phyloP scores from a whole-genome alignment of 495 filamentous ascomycete species.

The Aspergillus leporis region DNA sequence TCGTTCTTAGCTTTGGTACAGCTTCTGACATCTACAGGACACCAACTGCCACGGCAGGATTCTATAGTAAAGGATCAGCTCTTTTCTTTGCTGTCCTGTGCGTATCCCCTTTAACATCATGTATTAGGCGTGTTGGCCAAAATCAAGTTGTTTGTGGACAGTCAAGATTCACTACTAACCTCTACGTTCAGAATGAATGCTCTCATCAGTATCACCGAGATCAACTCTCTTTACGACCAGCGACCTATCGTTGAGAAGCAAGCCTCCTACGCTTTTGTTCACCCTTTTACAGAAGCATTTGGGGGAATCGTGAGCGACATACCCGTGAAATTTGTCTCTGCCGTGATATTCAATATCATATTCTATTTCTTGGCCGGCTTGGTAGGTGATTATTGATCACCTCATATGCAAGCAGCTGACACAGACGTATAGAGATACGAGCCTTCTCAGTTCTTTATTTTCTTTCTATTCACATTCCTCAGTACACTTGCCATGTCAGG shows the following conservation, averaged over 20 bases:
- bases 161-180: conserved; percentile 29
- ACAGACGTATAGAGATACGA: conserved; percentile 31
- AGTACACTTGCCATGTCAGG: conserved; percentile 58
- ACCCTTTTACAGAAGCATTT: conserved; percentile 59
- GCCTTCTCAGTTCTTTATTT: conserved; percentile 62
- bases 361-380: conserved; percentile 62
- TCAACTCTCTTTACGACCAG: conserved; percentile 60
- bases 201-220: conserved; percentile 57
- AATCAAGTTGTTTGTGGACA: background rate
- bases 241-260: conserved; percentile 68
- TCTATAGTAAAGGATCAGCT: conserved; percentile 79
- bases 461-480: conserved; percentile 56
- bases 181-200: conserved; percentile 50
- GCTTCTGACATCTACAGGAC: conserved; percentile 51
- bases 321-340: conserved; percentile 52
- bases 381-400: conserved; percentile 21
- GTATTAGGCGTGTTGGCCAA: conserved; percentile 11
- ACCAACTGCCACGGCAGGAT: conserved; percentile 58
- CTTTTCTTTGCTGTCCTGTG: conserved; percentile 88
- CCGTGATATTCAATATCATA: conserved; percentile 53
- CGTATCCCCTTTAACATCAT: conserved; percentile 36
- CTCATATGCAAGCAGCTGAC: conserved; percentile 18
- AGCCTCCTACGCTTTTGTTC: conserved; percentile 64
- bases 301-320: conserved; percentile 61
- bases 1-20: conserved; percentile 40